Evolutionary conservation across 805 yeast species (phyloP).

Genomic region (Phaffomyces thermotolerans): DNA sequence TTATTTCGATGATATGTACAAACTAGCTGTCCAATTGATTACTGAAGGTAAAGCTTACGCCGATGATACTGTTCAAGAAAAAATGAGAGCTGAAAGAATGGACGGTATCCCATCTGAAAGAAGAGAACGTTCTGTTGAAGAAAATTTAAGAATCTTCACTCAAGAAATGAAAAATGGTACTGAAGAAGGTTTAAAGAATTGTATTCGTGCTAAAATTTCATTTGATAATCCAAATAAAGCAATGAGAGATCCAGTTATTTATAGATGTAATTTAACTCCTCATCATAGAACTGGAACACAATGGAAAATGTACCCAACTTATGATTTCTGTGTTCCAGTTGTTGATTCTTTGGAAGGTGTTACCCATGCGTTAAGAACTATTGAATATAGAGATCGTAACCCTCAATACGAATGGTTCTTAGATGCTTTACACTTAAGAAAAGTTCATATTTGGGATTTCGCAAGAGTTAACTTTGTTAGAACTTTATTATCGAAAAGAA

Average conservation of each 20-base stretch:
- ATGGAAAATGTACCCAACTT: slow-evolving; percentile 98
- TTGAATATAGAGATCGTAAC: slow-evolving; percentile 97
- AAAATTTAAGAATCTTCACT: slow-evolving; percentile 77
- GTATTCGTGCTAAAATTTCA: slow-evolving; percentile 95
- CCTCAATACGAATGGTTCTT: slow-evolving; percentile 98
- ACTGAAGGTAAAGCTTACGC: slow-evolving; percentile 95
- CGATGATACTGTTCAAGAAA: slow-evolving; percentile 91
- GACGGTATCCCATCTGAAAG: slow-evolving; percentile 90
- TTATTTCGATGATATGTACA: slow-evolving; percentile 89
- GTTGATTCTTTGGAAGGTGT: slow-evolving; percentile 96
- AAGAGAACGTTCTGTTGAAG: slow-evolving; percentile 90
- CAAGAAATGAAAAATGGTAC: slow-evolving; percentile 93
- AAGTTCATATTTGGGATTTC: slow-evolving; percentile 96
- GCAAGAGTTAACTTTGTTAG: slow-evolving; percentile 95
- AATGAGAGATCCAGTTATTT: slow-evolving; percentile 94
- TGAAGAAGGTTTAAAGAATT: slow-evolving; percentile 84
- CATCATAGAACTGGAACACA: slow-evolving; percentile 91
- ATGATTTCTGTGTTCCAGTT: slow-evolving; percentile 97
- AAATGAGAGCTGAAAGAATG: slow-evolving; percentile 98
- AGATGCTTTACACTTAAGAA: slow-evolving; percentile 71
- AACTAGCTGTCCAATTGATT: slow-evolving; percentile 76
- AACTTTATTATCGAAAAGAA: slow-evolving; percentile 93
- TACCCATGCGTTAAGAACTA: slow-evolving; percentile 96
- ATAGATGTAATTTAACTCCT: slow-evolving; percentile 95
- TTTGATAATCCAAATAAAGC: slow-evolving; percentile 89